A percentile compares a stretch with the other conserved stretches of the same genome.
These are phyloP conservation scores for Cyberlindnera subsufficiens DNA, from an alignment of 805 yeast species.

Conservation along the genomic window DNA sequence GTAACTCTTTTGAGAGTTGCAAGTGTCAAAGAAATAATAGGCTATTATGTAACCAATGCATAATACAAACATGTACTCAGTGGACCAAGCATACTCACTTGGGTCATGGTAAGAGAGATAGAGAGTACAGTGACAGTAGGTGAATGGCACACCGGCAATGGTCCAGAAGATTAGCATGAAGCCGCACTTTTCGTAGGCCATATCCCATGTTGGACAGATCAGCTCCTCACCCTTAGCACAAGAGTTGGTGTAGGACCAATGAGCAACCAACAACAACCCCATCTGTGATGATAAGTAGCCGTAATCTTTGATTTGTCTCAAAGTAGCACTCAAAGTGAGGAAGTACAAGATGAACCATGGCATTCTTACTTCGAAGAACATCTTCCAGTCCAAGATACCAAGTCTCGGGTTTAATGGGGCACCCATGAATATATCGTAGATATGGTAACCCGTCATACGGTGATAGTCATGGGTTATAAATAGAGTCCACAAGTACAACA, in stretches of 20 bases:
- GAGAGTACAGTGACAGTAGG: constrained; percentile 91
- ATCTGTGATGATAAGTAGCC: constrained; percentile 80
- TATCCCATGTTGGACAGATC: constrained; percentile 98
- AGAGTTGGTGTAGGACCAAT: constrained; percentile 93
- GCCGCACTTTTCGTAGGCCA: constrained; percentile 98
- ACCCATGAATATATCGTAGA: constrained; percentile 95
- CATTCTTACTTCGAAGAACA: constrained; percentile 95
- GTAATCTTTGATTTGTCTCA: constrained; percentile 75
- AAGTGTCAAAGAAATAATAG: constrained; percentile 91
- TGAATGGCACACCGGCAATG: constrained; percentile 98
- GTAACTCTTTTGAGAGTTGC: constrained; percentile 90
- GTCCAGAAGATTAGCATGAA: constrained; percentile 99
- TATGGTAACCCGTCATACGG: constrained; percentile 83
- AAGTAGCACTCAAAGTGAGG: constrained; percentile 64
- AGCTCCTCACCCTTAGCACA: constrained; percentile 97
- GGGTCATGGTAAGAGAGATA: constrained; percentile 83
- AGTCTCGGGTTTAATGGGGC: constrained; percentile 95
- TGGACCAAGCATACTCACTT: constrained; percentile 69
- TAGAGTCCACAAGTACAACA: constrained; percentile 64
- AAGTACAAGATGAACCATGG: constrained; percentile 94
- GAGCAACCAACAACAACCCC: constrained; percentile 67
- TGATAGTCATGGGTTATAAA: constrained; percentile 69
- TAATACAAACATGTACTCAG: constrained; percentile 50
- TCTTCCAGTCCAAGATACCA: constrained; percentile 88
- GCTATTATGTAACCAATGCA: constrained; percentile 56